Conservation (phyloP, 202 grass and related monocot species). For the Zoysia matrella region DNA sequence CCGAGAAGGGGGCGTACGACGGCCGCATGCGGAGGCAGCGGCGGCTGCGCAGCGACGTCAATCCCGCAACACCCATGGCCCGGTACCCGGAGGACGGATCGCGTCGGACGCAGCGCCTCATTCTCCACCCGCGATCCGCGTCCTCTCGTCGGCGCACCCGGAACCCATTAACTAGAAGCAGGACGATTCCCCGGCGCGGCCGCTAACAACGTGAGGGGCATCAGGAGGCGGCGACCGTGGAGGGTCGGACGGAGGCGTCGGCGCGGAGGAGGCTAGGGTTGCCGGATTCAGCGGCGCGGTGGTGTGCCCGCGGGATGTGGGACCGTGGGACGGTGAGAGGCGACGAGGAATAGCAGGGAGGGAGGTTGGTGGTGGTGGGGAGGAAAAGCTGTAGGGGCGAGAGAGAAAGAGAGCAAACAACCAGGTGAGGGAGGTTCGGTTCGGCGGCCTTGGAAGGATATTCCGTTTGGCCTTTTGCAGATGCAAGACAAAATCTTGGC, state of each 20-base stretch:
- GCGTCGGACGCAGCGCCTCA: constrained; percentile 37
- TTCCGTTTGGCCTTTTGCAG: background rate
- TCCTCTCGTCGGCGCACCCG: constrained; percentile 9
- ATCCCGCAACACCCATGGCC: constrained; percentile 47
- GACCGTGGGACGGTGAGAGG: background rate
- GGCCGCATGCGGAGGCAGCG: constrained; percentile 55
- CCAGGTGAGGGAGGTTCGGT: background rate
- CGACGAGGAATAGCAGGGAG: constrained; percentile 5
- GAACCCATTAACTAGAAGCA: constrained; percentile 18
- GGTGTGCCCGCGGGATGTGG: background rate
- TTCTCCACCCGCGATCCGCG: constrained; percentile 41
- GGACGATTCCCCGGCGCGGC: background rate
- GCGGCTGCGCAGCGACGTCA: constrained; percentile 46
- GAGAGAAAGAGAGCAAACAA: background rate
- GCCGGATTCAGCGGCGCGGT: constrained; percentile 23
- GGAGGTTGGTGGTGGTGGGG: background rate
- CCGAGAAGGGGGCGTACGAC: constrained; percentile 67
- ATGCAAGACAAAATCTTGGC: background rate
- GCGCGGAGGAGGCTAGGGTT: background rate
- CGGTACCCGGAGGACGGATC: constrained; percentile 24
- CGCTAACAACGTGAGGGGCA: constrained; percentile 22
- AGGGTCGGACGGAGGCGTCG: background rate
- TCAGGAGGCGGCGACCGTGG: constrained; percentile 36
- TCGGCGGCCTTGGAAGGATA: background rate
- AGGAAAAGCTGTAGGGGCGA: constrained; percentile 1